Base-by-base conservation (phyloP, 2,329 filamentous ascomycete genomes). In the Saccharata proteae region DNA sequence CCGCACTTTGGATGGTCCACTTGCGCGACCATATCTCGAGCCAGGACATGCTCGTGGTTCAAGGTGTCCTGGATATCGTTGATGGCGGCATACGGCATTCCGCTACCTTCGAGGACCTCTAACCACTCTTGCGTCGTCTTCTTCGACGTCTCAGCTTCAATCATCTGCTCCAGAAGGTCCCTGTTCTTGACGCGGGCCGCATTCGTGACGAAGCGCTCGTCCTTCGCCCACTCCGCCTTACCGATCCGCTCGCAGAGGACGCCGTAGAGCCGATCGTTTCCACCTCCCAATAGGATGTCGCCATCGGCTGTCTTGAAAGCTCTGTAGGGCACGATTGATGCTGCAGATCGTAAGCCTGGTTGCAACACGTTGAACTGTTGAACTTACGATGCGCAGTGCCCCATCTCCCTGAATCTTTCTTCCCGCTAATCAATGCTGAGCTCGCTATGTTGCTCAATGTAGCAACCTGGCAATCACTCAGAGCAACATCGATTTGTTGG, bases 311-410 rank as follows among this genome's bases (percentile, higher is more conserved):
- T 77, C 46, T 69, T 67, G 57, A 77, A 98, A 1, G 84, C 83
- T 46, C 79, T 77, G 55, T 98, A 98, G 0, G 90, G 90, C 0
- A 98, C 90, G 51, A 98, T 96, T 0, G 84, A 93, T n/a, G 88
- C 81, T 86, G 36, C 6, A 10, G n/a, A 4, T 10, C 23, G 34
- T 47, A 22, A 51, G 41, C 15, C 16, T 4, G 8, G 18, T n/a
- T 9, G n/a, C 3, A 15, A 17, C 13, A 29, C 6, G 7, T 4
- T 30, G 5, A 58, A 16, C 18, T 16, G 17, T n/a, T n/a, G n/a
- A n/a, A 54, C 63, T 48, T 62, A 83, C 81, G 90, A 64, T 98
- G 90, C 25, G 88, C 88, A 3, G 90, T 98, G 5, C 90, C 90
- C 88, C 90, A 96, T 40, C 90, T 70, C 0, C 90, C 90, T 0